A percentile compares a stretch with the other conserved stretches of the same genome.
phyloP scores from a whole-genome alignment of 2,329 filamentous ascomycete species.

The Fusarium musae region DNA sequence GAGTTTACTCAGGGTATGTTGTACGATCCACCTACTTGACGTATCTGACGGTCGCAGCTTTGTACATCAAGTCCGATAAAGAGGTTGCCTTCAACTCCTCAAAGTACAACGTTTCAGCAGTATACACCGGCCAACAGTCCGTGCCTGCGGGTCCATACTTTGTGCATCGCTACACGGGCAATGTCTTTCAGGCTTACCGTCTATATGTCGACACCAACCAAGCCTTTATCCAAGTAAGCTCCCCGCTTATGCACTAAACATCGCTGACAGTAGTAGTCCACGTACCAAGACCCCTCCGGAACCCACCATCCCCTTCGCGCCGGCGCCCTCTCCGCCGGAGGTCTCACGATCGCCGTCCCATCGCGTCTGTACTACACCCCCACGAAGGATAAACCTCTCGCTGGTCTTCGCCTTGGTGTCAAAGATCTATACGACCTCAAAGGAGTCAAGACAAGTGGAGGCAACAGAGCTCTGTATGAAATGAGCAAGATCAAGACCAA shows the following conservation, averaged over 20 bases:
- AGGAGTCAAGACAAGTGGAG: conserved; percentile 25
- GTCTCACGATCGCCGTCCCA: conserved; percentile 15
- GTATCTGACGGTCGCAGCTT: neutral
- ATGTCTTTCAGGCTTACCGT: conserved; percentile 7
- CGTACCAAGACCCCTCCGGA: conserved; percentile 16
- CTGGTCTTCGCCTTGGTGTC: conserved; percentile 9
- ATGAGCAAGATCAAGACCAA: neutral
- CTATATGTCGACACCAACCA: conserved; percentile 12
- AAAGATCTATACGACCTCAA: conserved; percentile 25
- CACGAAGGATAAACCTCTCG: neutral
- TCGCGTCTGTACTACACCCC: neutral
- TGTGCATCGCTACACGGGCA: conserved; percentile 1
- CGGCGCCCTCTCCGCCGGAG: conserved; percentile 1
- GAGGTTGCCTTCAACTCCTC: neutral
- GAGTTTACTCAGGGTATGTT: conserved; percentile 5
- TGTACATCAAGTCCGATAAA: neutral
- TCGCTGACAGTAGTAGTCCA: conserved; percentile 2
- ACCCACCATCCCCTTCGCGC: conserved; percentile 22
- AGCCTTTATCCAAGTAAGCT: conserved; percentile 18
- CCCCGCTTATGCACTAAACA: neutral
- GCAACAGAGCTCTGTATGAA: conserved; percentile 9
- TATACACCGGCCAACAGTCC: neutral
- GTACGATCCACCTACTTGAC: rapidly evolving
- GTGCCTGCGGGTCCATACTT: conserved; percentile 14
- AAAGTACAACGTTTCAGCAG: neutral